phyloP scores from a whole-genome alignment of 2,329 filamentous ascomycete genomes.

The Tolypocladium paradoxum region DNA sequence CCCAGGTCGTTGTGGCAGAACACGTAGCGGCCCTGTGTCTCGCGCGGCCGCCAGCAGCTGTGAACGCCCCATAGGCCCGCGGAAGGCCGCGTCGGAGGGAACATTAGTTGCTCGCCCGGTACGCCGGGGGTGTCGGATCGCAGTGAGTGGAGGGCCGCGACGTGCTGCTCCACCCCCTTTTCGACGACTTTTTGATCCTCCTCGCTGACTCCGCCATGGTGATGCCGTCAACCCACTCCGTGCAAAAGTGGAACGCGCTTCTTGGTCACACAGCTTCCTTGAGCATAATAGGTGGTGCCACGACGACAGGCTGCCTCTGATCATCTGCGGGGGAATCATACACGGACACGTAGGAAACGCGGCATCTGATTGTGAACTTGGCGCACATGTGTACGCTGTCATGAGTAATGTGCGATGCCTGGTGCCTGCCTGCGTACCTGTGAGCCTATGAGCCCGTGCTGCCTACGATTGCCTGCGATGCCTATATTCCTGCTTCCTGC shows the following conservation, averaged over 20 bases:
- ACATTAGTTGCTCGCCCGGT: constrained; percentile 4
- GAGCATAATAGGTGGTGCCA: too few species aligned
- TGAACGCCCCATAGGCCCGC: constrained; percentile 1
- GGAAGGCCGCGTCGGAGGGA: constrained; percentile 3
- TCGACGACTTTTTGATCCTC: background rate
- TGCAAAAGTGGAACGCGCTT: constrained; percentile 3
- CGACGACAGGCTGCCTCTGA: too few species aligned
- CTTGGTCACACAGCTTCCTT: too few species aligned
- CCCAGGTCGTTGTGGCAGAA: constrained; percentile 7
- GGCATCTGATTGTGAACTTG: too few species aligned
- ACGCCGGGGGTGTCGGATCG: constrained; percentile 6
- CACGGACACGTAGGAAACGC: too few species aligned
- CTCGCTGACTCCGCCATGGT: background rate
- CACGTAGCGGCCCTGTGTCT: constrained; percentile 3
- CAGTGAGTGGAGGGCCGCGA: background rate
- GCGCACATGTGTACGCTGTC: too few species aligned
- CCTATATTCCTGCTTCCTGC: too few species aligned
- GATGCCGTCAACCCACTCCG: constrained; percentile 1
- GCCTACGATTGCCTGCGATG: too few species aligned
- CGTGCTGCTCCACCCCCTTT: background rate
- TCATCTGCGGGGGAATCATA: too few species aligned
- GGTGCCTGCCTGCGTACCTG: too few species aligned
- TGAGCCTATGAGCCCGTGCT: too few species aligned
- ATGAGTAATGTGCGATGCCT: too few species aligned
- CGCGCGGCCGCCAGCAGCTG: constrained; percentile 4